Conservation (phyloP, 768 basidiomycete genomes). For the Naganishia randhawae region DNA sequence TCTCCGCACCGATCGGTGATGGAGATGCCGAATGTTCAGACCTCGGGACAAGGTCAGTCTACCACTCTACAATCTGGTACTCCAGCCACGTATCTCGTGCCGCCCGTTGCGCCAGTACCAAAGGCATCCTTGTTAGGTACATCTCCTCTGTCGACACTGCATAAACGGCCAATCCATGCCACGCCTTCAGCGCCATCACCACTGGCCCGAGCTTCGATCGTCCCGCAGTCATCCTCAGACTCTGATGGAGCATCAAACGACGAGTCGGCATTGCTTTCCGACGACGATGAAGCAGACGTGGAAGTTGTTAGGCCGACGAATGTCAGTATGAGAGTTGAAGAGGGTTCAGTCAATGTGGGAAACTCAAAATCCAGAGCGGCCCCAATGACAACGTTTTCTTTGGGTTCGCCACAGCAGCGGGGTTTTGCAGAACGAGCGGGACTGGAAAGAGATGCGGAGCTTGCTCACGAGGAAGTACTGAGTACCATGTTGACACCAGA, state of each 20-base stretch:
- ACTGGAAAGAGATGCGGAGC: background rate
- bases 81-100: background rate
- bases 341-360: background rate
- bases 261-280: conserved; percentile 5
- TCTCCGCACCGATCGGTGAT: conserved; percentile 14
- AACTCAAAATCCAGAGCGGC: background rate
- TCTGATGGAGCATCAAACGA: background rate
- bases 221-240: conserved; percentile 16
- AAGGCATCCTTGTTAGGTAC: background rate
- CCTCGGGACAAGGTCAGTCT: conserved; percentile 5
- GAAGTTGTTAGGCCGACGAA: background rate
- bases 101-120: background rate
- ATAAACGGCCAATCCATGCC: conserved; percentile 18
- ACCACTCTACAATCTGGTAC: background rate
- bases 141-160: conserved; percentile 5
- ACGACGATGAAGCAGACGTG: conserved; percentile 8
- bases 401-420: background rate
- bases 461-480: background rate
- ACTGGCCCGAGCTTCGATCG: conserved; percentile 6
- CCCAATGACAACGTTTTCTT: background rate
- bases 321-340: background rate
- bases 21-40: conserved; percentile 12
- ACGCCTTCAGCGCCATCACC: conserved; percentile 14
- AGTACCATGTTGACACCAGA: conserved; percentile 7
- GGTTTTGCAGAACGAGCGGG: background rate